Base-by-base conservation (phyloP, 306 rosid species). In the Pterocarpus macrocarpus region DNA sequence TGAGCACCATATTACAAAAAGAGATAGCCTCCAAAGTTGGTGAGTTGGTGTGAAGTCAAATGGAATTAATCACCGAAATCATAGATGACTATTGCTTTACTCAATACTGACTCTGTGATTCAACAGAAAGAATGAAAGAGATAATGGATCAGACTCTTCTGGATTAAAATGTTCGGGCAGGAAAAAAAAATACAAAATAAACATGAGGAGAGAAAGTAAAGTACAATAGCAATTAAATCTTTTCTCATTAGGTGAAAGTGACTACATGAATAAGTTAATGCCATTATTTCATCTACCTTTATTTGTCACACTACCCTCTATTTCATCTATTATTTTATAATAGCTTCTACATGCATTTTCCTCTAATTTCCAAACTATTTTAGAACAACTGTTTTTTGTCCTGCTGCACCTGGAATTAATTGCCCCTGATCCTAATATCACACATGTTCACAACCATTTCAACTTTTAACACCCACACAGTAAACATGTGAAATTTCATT, bases 401-500 rank as follows among this genome's bases (percentile, higher is more conserved):
- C 43, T 32, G 15, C 5, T 55, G 5, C 16, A 52, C 28, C 76
- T 2, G 6, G 62, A 55, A 7, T 35, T 72, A 55, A 3, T 34
- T 56, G 43, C 35, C 15, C 38, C 32, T 8, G 10, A 14, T 13
- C n/a, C 44, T 12, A 41, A 35, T 3, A 9, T 73, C 47, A 56
- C 39, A 30, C 15, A 53, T 39, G 61, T 8, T 64, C 56, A 53
- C 3, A 13, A 41, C 43, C 50, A 82, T 82, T 66, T 16, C 57
- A 71, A 17, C 34, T 75, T 57, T 71, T 30, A 45, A 58, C 4
- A 69, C 7, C 64, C 56, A n/a, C 64, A 84, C 77, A 67, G 77
- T 52, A 63, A 78, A 50, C 86, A 85, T 73, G 88, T 78, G 81
- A 85, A 73, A 33, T 33, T 34, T 67, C 53, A 56, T 41, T n/a